Conservation (phyloP, 192 early-diverging fungal species). For the Chytriomyces hyalinus region DNA sequence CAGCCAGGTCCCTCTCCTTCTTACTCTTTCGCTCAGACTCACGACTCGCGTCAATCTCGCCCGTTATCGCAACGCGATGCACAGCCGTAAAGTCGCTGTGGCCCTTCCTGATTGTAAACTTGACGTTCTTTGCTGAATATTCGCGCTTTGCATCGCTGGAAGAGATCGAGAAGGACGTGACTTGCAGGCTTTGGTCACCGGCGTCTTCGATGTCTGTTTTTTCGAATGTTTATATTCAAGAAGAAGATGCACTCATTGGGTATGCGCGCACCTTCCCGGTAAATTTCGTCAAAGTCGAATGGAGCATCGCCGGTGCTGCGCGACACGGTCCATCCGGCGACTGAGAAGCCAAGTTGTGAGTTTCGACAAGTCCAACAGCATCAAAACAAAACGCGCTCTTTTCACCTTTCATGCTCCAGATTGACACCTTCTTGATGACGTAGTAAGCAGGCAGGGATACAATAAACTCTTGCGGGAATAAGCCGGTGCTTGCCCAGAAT, state of each 20-base stretch:
- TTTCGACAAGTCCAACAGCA: background rate
- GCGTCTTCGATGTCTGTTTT: constrained; percentile 34
- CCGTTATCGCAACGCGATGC: constrained; percentile 21
- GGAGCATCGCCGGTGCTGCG: constrained; percentile 12
- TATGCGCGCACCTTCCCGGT: constrained; percentile 22
- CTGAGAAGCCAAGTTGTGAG: background rate
- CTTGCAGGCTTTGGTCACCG: constrained; percentile 26
- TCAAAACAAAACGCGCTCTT: background rate
- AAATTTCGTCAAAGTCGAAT: constrained; percentile 33
- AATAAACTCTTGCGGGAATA: constrained; percentile 33
- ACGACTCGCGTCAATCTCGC: constrained; percentile 18
- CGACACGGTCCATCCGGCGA: constrained; percentile 33
- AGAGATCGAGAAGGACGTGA: constrained; percentile 26
- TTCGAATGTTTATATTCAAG: background rate
- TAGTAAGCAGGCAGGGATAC: background rate
- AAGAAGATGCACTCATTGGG: background rate
- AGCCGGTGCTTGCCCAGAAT: constrained; percentile 24
- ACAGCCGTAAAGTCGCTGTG: constrained; percentile 27
- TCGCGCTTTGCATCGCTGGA: constrained; percentile 5
- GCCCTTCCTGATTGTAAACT: constrained; percentile 24
- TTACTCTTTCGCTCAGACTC: background rate
- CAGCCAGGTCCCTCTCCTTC: background rate
- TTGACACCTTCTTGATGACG: constrained; percentile 33
- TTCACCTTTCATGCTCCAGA: constrained; percentile 39
- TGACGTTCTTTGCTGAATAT: constrained; percentile 15